Percentiles rank a stretch among this genome's conserved stretches.
Conservation (phyloP, 768 basidiomycete species). For the Mycena venus region DNA sequence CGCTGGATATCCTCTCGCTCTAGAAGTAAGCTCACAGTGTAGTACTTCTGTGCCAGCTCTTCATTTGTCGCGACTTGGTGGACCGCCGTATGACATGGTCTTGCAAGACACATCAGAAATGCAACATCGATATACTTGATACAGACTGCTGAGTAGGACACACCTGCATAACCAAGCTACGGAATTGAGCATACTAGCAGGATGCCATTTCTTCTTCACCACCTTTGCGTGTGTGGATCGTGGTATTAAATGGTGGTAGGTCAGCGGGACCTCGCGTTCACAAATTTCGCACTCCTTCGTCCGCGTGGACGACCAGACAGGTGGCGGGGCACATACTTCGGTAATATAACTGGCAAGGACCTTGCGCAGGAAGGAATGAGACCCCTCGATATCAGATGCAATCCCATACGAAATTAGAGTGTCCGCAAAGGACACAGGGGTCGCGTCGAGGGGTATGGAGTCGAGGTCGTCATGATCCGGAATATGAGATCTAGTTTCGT, state of each 20-base stretch:
- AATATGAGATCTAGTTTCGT: constrained; percentile 47
- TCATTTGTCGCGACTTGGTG: constrained; percentile 66
- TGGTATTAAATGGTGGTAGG: constrained; percentile 74
- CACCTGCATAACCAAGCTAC: constrained; percentile 74
- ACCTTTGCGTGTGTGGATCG: constrained; percentile 66
- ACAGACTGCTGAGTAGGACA: neutral
- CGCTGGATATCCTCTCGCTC: constrained; percentile 67
- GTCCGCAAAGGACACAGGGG: constrained; percentile 60
- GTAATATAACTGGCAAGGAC: constrained; percentile 57
- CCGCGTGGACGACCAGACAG: constrained; percentile 66
- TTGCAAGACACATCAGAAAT: constrained; percentile 35
- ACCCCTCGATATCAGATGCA: constrained; percentile 55
- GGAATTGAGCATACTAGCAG: constrained; percentile 63
- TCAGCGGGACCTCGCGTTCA: constrained; percentile 66
- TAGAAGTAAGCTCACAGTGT: constrained; percentile 65
- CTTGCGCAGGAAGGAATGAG: constrained; percentile 55
- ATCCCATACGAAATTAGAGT: constrained; percentile 66
- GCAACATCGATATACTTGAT: neutral
- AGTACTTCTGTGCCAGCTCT: constrained; percentile 62
- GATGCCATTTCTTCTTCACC: constrained; percentile 71
- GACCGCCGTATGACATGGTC: constrained; percentile 66
- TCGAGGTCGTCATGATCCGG: constrained; percentile 54
- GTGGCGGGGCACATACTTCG: constrained; percentile 63
- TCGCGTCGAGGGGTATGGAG: constrained; percentile 52
- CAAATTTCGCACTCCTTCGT: constrained; percentile 72